Evolutionary conservation across 2,329 filamentous ascomycete genomes (phyloP), one percentile per base, ranked within the genome.

Genomic region (Tolypocladium album): DNA sequence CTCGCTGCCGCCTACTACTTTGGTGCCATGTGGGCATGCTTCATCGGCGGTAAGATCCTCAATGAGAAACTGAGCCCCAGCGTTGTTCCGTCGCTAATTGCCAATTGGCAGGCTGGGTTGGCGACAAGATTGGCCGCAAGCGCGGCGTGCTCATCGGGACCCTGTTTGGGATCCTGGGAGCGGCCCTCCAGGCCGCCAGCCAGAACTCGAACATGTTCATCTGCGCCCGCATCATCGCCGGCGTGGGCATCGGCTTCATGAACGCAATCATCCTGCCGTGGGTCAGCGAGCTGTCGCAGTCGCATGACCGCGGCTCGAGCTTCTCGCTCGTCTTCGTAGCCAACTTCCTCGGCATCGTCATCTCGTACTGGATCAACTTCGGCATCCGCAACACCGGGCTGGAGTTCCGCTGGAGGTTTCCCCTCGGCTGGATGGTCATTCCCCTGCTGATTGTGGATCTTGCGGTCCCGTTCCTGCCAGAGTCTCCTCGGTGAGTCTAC

Each of bases 1-100:
- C 76, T 82, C 55, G 77, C 79, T 22, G 77, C 79, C n/a, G 72
- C 79, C 2, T 82, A 82, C 64, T 82, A 82, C 63, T 70, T 82
- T 31, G 80, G 80, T 6, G 74, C 72, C 22, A 78, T 81, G 60
- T 75, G 77, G 58, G 79, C 78, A 15, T 81, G 78, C 64, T 80
- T 81, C 63, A 66, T 72, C 13, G 79, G 79, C 13, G 79, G 65
- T 63, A 56, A 36, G 61, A 12, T n/a, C 9, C 43, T 17, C 12
- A 11, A 15, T 27, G 4, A 27, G 20, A 15, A 1, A 15, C 17
- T 43, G 6, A 60, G 36, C 6, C n/a, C 24, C n/a, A 15, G n/a
- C 5, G 7, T 13, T 38, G 31, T 36, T 13, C 36, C 5, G 13
- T 22, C 11, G 27, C 42, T 50, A 22, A 57, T 36, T 8, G n/a